Evolutionary conservation across 2,329 filamentous ascomycete species (phyloP).

Genomic region (Sporothrix pallida): DNA sequence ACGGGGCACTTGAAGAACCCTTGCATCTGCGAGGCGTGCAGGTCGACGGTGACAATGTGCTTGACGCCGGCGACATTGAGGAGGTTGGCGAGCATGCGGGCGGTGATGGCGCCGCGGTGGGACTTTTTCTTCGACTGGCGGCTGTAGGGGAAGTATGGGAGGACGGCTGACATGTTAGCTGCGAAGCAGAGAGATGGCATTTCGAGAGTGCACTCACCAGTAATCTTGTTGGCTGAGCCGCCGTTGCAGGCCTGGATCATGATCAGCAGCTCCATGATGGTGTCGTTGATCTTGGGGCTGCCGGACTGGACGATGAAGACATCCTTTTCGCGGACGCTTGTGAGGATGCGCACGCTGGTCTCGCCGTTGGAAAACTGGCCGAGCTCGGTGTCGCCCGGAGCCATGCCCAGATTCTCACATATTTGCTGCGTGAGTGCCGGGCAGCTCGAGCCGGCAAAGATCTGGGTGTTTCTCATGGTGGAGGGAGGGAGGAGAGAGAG

Average conservation of each 20-base stretch:
- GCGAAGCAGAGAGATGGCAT: background rate
- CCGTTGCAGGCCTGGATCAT: slow-evolving; percentile 99
- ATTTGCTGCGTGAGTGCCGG: slow-evolving; percentile 68
- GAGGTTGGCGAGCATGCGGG: slow-evolving; percentile 94
- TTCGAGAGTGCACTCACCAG: too few species aligned
- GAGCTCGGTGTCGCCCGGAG: slow-evolving; percentile 67
- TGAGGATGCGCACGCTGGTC: slow-evolving; percentile 71
- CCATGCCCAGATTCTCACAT: slow-evolving; percentile 71
- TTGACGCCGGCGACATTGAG: slow-evolving; percentile 92
- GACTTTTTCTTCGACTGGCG: slow-evolving; percentile 99
- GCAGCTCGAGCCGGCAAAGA: slow-evolving; percentile 72
- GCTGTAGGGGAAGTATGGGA: slow-evolving; percentile 98
- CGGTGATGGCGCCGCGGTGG: slow-evolving; percentile 93
- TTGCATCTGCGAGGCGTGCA: slow-evolving; percentile 98
- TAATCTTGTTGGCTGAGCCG: slow-evolving; percentile 94
- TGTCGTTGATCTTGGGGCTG: slow-evolving; percentile 95
- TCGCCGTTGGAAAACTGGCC: slow-evolving; percentile 75
- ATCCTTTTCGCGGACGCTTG: slow-evolving; percentile 92
- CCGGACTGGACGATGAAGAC: slow-evolving; percentile 99
- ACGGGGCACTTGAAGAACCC: slow-evolving; percentile 98
- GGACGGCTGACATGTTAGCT: slow-evolving; percentile 65
- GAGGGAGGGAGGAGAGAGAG: slow-evolving; percentile 2
- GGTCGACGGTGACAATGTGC: slow-evolving; percentile 95
- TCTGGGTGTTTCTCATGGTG: slow-evolving; percentile 60
- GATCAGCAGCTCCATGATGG: slow-evolving; percentile 98